phyloP scores from a whole-genome alignment of 2,329 filamentous ascomycete genomes.

The Alternaria tenuissima region DNA sequence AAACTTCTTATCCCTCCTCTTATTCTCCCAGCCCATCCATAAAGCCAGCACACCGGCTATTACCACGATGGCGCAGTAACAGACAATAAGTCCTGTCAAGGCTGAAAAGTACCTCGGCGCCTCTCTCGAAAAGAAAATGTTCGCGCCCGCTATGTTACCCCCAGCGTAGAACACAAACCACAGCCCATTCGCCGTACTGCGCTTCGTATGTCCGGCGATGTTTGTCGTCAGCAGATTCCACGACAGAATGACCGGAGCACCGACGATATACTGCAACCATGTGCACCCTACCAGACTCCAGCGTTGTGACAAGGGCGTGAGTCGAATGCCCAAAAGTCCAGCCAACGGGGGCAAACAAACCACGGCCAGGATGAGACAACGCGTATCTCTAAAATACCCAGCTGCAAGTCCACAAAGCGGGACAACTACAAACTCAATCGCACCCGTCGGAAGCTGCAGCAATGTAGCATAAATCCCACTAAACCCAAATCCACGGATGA shows the following conservation, averaged over 20 bases:
- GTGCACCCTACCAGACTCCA: slow-evolving; percentile 62
- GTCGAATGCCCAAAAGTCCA: slow-evolving; percentile 60
- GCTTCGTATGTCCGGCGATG: slow-evolving; percentile 61
- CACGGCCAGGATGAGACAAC: slow-evolving; percentile 46
- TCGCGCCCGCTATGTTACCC: slow-evolving; percentile 60
- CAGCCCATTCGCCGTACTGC: slow-evolving; percentile 58
- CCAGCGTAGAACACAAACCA: slow-evolving; percentile 61
- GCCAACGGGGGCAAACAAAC: slow-evolving; percentile 58
- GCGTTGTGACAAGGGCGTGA: slow-evolving; percentile 56
- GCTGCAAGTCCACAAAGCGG: slow-evolving; percentile 47
- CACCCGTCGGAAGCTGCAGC: slow-evolving; percentile 55
- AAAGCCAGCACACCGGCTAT: slow-evolving; percentile 36
- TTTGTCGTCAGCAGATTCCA: slow-evolving; percentile 60
- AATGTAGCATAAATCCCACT: slow-evolving; percentile 53
- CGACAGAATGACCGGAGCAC: slow-evolving; percentile 60
- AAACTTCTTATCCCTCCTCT: slow-evolving; percentile 37
- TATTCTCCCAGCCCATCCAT: slow-evolving; percentile 48
- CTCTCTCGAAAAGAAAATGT: slow-evolving; percentile 57
- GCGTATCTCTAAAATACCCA: slow-evolving; percentile 39
- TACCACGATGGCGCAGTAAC: slow-evolving; percentile 55
- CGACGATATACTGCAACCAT: slow-evolving; percentile 62
- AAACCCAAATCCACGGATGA: slow-evolving; percentile 57
- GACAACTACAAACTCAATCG: slow-evolving; percentile 54
- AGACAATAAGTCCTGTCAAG: slow-evolving; percentile 54
- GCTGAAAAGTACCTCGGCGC: slow-evolving; percentile 57